phyloP scores from a whole-genome alignment of 2,329 filamentous ascomycete genomes.

The Aspergillus japonicus region DNA sequence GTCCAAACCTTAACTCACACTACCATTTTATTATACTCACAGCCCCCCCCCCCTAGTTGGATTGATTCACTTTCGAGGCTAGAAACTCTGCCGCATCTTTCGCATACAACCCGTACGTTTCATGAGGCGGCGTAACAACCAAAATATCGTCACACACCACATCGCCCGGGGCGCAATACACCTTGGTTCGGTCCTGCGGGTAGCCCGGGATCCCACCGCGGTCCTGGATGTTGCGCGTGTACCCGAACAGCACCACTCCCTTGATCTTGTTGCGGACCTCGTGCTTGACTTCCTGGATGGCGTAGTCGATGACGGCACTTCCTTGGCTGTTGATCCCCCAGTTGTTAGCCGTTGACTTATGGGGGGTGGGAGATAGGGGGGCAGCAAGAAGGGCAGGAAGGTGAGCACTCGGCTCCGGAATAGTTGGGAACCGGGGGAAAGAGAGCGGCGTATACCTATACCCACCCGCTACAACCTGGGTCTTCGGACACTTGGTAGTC shows the following conservation, averaged over 20 bases:
- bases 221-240: conserved; percentile 22
- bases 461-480: conserved; percentile 46
- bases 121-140: conserved; percentile 17
- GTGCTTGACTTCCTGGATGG: conserved; percentile 36
- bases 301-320: conserved; percentile 45
- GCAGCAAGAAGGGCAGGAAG: not conserved
- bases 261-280: conserved; percentile 30
- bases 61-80: conserved; percentile 5
- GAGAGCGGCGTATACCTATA: conserved; percentile 32
- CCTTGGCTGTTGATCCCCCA: conserved; percentile 35
- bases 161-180: conserved; percentile 20
- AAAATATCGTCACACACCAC: conserved; percentile 20
- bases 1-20: too few species aligned
- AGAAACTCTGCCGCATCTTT: conserved; percentile 15
- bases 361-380: not conserved
- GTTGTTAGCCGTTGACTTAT: conserved; percentile 3
- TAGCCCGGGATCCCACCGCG: conserved; percentile 18
- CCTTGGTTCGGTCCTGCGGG: conserved; percentile 18
- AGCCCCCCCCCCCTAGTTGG: not conserved
- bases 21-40: too few species aligned
- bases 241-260: conserved; percentile 46
- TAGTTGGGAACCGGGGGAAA: too few species aligned
- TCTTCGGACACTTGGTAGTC: conserved; percentile 45
- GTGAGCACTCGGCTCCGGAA: too few species aligned
- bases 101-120: conserved; percentile 18